A percentile compares a stretch with the other conserved stretches of the same genome.
Conservation (phyloP, 78 protist species). For the Monocercomonoides exilis region DNA sequence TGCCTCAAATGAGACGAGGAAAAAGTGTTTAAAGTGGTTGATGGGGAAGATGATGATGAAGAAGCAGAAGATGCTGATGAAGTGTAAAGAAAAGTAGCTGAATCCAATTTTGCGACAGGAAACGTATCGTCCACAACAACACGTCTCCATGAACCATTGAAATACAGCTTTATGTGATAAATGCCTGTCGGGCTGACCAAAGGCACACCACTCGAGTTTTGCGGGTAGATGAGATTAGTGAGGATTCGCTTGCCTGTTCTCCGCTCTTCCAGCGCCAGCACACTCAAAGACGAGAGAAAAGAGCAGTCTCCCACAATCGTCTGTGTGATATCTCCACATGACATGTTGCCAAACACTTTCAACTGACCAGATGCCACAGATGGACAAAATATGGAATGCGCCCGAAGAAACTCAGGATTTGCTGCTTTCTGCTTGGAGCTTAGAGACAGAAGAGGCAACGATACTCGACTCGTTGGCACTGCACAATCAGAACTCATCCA, state of each 20-base stretch:
- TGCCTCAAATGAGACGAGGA: no score
- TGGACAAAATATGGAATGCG: background rate
- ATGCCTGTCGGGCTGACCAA: background rate
- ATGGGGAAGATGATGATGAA: background rate
- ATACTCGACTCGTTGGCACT: background rate
- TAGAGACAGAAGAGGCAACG: background rate
- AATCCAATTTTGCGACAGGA: no score
- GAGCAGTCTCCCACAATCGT: background rate
- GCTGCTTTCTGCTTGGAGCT: background rate
- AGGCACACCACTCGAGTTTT: background rate
- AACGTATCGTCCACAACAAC: background rate
- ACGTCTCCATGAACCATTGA: background rate
- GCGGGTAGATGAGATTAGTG: background rate
- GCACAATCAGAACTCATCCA: background rate
- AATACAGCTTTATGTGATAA: background rate
- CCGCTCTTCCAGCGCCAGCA: background rate
- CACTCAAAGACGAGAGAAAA: background rate
- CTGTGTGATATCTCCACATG: background rate
- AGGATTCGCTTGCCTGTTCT: background rate
- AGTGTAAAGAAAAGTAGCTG: no score
- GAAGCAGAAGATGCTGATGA: no score
- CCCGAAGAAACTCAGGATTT: background rate
- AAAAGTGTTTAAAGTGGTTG: background rate
- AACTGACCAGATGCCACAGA: background rate
- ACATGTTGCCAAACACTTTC: background rate